Evolutionary conservation across 257 asterid genomes (phyloP).

Genomic region (Orobanche coerulescens): DNA sequence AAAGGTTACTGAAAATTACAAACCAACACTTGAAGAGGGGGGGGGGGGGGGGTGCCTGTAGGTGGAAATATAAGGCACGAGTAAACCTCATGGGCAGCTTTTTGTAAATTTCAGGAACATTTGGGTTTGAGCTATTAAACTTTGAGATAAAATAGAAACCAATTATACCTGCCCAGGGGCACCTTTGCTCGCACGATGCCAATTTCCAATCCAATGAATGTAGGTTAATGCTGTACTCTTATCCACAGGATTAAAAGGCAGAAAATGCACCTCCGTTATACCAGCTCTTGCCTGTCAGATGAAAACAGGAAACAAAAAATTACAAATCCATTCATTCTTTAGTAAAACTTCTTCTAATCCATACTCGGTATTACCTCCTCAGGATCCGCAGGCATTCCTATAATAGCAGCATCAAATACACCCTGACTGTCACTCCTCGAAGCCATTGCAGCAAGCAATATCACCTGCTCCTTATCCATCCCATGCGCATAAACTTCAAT

Average conservation of each 20-base stretch:
- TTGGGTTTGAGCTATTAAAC: too few species aligned
- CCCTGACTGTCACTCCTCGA: conserved; percentile 83
- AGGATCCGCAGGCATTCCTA: conserved; percentile 45
- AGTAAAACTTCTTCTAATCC: background rate
- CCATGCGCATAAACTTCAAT: conserved; percentile 72
- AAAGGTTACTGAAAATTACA: too few species aligned
- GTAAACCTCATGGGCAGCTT: too few species aligned
- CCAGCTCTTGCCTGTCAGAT: conserved; percentile 81
- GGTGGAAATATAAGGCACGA: too few species aligned
- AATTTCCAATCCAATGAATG: conserved; percentile 49
- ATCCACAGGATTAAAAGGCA: conserved; percentile 89
- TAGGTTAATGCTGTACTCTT: conserved; percentile 93
- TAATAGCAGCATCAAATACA: conserved; percentile 60
- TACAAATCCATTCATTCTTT: too few species aligned
- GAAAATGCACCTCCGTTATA: conserved; percentile 71
- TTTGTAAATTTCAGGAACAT: too few species aligned
- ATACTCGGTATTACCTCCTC: too few species aligned
- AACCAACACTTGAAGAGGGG: too few species aligned
- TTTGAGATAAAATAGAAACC: background rate
- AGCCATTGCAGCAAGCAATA: conserved; percentile 84
- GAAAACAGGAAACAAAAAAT: background rate
- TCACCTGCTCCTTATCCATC: conserved; percentile 49
- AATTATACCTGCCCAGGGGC: conserved; percentile 86
- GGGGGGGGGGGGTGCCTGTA: too few species aligned
- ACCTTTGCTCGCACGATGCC: conserved; percentile 95